A percentile compares a stretch with the other conserved stretches of the same genome.
These are phyloP conservation scores for Yarrowia keelungensis DNA, from an alignment of 805 yeast genomes.

Conservation along the genomic window DNA sequence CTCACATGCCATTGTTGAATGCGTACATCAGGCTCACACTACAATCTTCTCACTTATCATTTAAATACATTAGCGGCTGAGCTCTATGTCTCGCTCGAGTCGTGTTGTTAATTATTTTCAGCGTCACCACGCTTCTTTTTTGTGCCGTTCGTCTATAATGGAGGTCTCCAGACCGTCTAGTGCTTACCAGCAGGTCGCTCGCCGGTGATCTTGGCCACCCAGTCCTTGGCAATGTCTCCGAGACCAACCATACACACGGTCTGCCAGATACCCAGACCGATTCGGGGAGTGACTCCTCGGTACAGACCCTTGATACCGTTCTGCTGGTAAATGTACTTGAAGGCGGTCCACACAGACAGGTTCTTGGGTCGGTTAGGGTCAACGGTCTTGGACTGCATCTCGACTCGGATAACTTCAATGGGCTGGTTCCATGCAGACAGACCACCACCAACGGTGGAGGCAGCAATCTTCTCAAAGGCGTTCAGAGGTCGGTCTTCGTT, in stretches of 20 bases:
- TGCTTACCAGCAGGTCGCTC: constrained; percentile 58
- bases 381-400: constrained; percentile 93
- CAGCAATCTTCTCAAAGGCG: constrained; percentile 80
- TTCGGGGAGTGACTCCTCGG: constrained; percentile 96
- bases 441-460: constrained; percentile 95
- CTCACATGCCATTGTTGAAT: too few species aligned
- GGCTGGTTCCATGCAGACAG: constrained; percentile 99
- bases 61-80: constrained; percentile 32
- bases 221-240: constrained; percentile 89
- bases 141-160: neutral
- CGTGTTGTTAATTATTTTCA: constrained; percentile 16
- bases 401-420: constrained; percentile 95
- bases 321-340: constrained; percentile 79
- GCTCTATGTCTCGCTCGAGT: constrained; percentile 38
- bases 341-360: constrained; percentile 75
- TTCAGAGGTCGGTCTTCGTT: constrained; percentile 65
- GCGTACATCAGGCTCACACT: too few species aligned
- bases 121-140: constrained; percentile 13
- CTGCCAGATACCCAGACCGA: constrained; percentile 97
- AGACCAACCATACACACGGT: constrained; percentile 98
- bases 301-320: constrained; percentile 91
- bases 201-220: constrained; percentile 68
- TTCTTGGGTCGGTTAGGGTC: constrained; percentile 97
- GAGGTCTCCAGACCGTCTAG: constrained; percentile 39
- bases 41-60: neutral